Evolutionary conservation across 2,329 filamentous ascomycete species (phyloP).

Genomic region (Neurospora sp.): DNA sequence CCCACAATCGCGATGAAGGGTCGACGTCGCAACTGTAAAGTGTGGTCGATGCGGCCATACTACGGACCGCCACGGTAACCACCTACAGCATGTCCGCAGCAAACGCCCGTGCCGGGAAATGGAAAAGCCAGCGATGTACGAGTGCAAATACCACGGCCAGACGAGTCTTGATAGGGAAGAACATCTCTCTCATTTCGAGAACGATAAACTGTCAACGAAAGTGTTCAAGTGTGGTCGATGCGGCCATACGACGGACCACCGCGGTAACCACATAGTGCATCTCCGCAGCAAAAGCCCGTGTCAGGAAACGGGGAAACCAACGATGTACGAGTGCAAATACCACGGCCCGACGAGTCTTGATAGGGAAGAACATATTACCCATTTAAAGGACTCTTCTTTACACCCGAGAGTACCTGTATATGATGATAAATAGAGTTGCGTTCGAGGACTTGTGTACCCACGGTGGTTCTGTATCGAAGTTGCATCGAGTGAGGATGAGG

Average conservation of each 20-base stretch:
- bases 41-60: no score
- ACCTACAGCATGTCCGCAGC: no score
- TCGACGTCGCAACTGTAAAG: background rate
- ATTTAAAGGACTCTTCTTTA: background rate
- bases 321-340: background rate
- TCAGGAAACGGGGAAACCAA: fast-evolving
- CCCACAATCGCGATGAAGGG: no score
- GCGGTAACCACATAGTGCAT: fast-evolving
- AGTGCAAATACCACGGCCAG: background rate
- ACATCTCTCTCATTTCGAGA: no score
- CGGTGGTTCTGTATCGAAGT: background rate
- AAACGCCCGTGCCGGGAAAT: no score
- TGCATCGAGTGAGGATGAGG: background rate
- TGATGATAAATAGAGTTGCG: background rate
- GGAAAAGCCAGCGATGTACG: background rate
- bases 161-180: background rate
- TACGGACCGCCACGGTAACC: no score
- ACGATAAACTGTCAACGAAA: no score
- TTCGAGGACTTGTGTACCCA: background rate
- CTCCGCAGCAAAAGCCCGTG: background rate
- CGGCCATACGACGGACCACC: background rate
- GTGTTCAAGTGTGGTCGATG: background rate
- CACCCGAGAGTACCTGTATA: background rate
- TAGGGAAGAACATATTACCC: background rate
- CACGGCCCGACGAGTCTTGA: background rate